Conservation (phyloP, 2,329 filamentous ascomycete species). For the Phialocephala subalpina region DNA sequence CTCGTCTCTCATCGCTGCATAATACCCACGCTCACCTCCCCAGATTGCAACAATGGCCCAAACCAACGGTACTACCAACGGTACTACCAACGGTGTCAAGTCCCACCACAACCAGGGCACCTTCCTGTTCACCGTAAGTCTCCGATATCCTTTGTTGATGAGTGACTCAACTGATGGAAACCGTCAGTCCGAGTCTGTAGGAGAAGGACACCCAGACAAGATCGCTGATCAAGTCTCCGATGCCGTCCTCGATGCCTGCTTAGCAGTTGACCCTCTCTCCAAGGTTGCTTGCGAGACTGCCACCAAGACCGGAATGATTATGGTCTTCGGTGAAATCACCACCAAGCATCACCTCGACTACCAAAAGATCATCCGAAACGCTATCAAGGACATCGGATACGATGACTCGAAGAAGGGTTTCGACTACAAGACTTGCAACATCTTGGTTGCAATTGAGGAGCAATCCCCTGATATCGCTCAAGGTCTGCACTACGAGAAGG, state of each 20-base stretch:
- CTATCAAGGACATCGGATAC: slow-evolving; percentile 99
- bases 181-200: slow-evolving; percentile 80
- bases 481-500: slow-evolving; percentile 97
- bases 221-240: slow-evolving; percentile 98
- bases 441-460: slow-evolving; percentile 98
- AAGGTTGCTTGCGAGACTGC: slow-evolving; percentile 99
- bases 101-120: slow-evolving; percentile 66
- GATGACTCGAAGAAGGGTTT: slow-evolving; percentile 97
- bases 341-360: slow-evolving; percentile 96
- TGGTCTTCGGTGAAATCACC: slow-evolving; percentile 99
- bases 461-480: slow-evolving; percentile 99
- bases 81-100: slow-evolving; percentile 42
- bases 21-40: slow-evolving; percentile 71
- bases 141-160: slow-evolving; percentile 3
- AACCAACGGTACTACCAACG: slow-evolving; percentile 42
- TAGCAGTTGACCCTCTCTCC: slow-evolving; percentile 93
- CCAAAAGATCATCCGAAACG: slow-evolving; percentile 93
- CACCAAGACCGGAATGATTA: slow-evolving; percentile 99
- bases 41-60: slow-evolving; percentile 66
- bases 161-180: slow-evolving; percentile 25
- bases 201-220: slow-evolving; percentile 94
- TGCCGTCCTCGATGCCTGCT: slow-evolving; percentile 97
- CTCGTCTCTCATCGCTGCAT: slow-evolving; percentile 51
- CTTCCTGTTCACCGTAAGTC: slow-evolving; percentile 82
- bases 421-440: slow-evolving; percentile 99